Percentiles rank a stretch among this genome's conserved stretches.
Conservation (phyloP, 768 basidiomycete genomes). For the Leccinum variicolor region DNA sequence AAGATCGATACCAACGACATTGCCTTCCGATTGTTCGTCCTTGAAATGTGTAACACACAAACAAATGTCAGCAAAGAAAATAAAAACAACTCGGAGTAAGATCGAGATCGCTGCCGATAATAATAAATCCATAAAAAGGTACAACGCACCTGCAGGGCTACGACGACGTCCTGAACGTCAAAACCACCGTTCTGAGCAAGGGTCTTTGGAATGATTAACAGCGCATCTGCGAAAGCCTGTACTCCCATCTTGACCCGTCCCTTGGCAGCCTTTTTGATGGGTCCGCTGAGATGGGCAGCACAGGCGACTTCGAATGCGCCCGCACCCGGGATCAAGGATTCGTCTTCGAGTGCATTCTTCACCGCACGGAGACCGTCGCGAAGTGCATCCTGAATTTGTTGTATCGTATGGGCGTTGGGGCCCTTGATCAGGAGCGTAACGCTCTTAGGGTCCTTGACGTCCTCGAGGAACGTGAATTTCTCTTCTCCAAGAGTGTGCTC, state of each 20-base stretch:
- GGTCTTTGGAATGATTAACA: conserved; percentile 94
- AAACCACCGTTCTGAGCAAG: conserved; percentile 94
- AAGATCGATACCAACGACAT: conserved; percentile 86
- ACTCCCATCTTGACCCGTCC: conserved; percentile 97
- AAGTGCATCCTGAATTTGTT: conserved; percentile 97
- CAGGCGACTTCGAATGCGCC: conserved; percentile 97
- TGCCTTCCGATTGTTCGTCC: conserved; percentile 96
- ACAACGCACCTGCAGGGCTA: conserved; percentile 73
- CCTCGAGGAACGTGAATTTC: conserved; percentile 96
- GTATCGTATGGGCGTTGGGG: conserved; percentile 92
- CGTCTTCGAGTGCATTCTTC: conserved; percentile 95
- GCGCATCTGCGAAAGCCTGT: conserved; percentile 92
- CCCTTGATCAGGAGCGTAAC: conserved; percentile 98
- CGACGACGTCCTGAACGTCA: conserved; percentile 94
- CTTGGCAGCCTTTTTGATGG: conserved; percentile 82
- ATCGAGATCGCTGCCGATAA: conserved; percentile 9
- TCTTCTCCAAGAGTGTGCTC: conserved; percentile 99
- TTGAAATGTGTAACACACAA: conserved; percentile 26
- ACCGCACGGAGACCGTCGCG: conserved; percentile 95
- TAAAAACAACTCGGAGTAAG: not conserved
- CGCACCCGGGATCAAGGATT: conserved; percentile 86
- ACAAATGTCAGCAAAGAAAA: not conserved
- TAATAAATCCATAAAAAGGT: conserved; percentile 4
- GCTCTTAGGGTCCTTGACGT: conserved; percentile 91
- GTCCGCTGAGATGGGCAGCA: conserved; percentile 74